Percentiles rank a stretch among this genome's conserved stretches.
Conservation (phyloP, 805 yeast species). For the Spathaspora arborariae region DNA sequence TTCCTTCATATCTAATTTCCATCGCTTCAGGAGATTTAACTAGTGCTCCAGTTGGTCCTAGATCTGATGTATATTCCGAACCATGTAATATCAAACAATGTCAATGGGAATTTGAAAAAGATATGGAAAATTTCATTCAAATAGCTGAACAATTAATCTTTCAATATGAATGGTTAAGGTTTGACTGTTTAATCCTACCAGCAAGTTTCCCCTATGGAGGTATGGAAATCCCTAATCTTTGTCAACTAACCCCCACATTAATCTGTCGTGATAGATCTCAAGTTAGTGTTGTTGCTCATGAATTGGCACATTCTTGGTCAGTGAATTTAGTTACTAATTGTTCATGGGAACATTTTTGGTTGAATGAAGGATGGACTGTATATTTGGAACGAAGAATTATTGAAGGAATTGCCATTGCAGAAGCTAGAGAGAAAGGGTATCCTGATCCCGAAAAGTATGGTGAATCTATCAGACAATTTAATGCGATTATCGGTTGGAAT, state of each 20-base stretch:
- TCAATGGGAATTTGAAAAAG: slow-evolving; percentile 74
- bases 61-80: slow-evolving; percentile 80
- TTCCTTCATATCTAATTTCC: slow-evolving; percentile 80
- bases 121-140: slow-evolving; percentile 73
- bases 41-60: slow-evolving; percentile 72
- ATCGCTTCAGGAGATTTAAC: slow-evolving; percentile 80
- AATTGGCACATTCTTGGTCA: slow-evolving; percentile 88
- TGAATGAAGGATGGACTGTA: slow-evolving; percentile 96
- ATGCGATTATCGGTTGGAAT: slow-evolving; percentile 86
- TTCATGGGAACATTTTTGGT: slow-evolving; percentile 93
- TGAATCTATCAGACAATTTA: slow-evolving; percentile 71
- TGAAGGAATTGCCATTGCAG: slow-evolving; percentile 44
- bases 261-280: slow-evolving; percentile 81
- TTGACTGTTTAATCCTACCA: slow-evolving; percentile 78
- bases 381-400: slow-evolving; percentile 82
- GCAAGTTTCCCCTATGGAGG: slow-evolving; percentile 85
- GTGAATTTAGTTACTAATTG: slow-evolving; percentile 89
- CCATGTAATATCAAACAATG: slow-evolving; percentile 65
- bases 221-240: slow-evolving; percentile 91
- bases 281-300: slow-evolving; percentile 89
- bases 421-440: slow-evolving; percentile 3
- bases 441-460: slow-evolving; percentile 45
- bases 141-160: slow-evolving; percentile 76
- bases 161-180: slow-evolving; percentile 80
- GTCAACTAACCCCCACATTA: slow-evolving; percentile 87